These are phyloP conservation scores for Gossypium raimondii DNA, from an alignment of 345 rosid species.

Conservation along the genomic window DNA sequence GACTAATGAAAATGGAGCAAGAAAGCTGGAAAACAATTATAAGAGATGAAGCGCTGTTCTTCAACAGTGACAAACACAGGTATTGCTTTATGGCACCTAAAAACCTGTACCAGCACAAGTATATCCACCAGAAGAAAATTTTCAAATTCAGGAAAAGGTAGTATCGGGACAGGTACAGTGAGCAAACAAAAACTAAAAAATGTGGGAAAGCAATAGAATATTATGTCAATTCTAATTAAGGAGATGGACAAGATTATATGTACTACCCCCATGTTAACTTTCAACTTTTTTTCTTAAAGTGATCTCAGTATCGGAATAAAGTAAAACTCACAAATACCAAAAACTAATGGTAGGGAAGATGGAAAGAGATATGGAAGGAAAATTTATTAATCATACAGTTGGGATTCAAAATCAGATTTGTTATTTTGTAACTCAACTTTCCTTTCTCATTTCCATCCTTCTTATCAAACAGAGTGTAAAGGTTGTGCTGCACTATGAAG, in stretches of 20 bases:
- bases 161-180: not conserved
- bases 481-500: not conserved
- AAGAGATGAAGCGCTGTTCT: slow-evolving; percentile 93
- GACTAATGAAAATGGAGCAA: slow-evolving; percentile 97
- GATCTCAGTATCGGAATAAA: not conserved
- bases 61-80: slow-evolving; percentile 85
- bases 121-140: not conserved
- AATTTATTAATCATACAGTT: not conserved
- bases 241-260: not conserved
- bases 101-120: slow-evolving; percentile 55
- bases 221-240: not conserved
- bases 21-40: slow-evolving; percentile 99
- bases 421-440: slow-evolving; percentile 1
- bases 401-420: not conserved
- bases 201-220: not conserved
- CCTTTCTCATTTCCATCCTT: slow-evolving; percentile 1
- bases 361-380: not conserved
- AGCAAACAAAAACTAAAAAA: slow-evolving; percentile 4
- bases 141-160: not conserved
- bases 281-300: not conserved
- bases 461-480: not conserved
- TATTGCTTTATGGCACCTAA: slow-evolving; percentile 98
- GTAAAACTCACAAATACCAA: not conserved
- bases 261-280: not conserved
- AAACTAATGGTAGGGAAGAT: not conserved